Base-by-base conservation (phyloP, 108 stramenopile species). In the Epipyxis sp. region DNA sequence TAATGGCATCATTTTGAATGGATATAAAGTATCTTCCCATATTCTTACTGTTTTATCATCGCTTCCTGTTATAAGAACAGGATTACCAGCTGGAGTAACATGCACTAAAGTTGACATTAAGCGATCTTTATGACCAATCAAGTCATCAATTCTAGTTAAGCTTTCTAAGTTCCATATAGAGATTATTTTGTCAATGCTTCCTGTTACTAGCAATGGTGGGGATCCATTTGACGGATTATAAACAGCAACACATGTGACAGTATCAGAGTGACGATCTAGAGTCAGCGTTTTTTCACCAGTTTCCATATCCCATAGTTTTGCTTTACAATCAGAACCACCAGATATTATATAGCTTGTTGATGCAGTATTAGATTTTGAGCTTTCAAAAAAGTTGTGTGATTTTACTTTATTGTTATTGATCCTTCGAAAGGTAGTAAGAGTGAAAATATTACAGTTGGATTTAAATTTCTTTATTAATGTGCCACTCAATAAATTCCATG, bases 91-190 rank as follows among this genome's bases (percentile, higher is more conserved):
- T 37, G 3, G 61, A 10, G 61, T 16, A 6, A 32, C 6, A 37
- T 35, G 35, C 13, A 65, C 35, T 3, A 6, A 10, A 6, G 34
- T 29, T 10, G 34, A 65, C 10, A 16, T 32, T 10, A 65, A 16
- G 25, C 61, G 61, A 37, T 74, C 71, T 27, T 37, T 74, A 32
- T 74, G 71, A 6, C 71, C 71, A 6, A 54, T 32, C 6, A 74
- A 37, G 41, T 10, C 6, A 13, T 57, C 25, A 13, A 74, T 13
- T 42, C 10, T 13, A 27, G 40, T 10, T 27, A 37, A 37, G 10
- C 41, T 74, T 10, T 35, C 3, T 42, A 74, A 37, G 20, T 46
- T 20, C 71, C 71, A 74, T 10, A 74, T 42, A 29, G 27, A 43
- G 10, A 74, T 32, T 32, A 54, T 10, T 3, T 3, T 57, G 34